phyloP scores from a whole-genome alignment of 2,329 filamentous ascomycete genomes.

The Mycosphaerella sp. region DNA sequence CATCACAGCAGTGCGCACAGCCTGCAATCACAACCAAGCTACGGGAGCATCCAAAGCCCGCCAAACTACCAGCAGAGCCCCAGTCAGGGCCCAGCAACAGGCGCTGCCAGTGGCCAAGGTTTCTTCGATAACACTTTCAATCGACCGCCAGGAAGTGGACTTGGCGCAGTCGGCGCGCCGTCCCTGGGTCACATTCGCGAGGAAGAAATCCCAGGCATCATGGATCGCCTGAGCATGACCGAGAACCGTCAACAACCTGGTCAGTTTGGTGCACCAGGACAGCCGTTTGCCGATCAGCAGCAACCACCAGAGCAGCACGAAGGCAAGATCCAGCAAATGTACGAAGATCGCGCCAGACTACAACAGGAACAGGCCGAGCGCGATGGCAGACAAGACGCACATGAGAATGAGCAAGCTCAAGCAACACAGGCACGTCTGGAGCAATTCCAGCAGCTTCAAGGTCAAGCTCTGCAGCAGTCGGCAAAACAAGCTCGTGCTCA shows the following conservation, averaged over 20 bases:
- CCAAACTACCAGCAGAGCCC: slow-evolving; percentile 54
- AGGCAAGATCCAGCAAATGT: slow-evolving; percentile 54
- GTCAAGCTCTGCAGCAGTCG: slow-evolving; percentile 30
- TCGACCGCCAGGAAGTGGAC: slow-evolving; percentile 34
- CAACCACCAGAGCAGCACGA: slow-evolving; percentile 40
- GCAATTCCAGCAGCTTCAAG: slow-evolving; percentile 74
- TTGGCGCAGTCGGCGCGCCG: slow-evolving; percentile 44
- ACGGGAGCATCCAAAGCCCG: slow-evolving; percentile 89
- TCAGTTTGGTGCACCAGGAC: slow-evolving; percentile 43
- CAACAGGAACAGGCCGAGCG: slow-evolving; percentile 57
- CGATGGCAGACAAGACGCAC: slow-evolving; percentile 41
- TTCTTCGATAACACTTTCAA: slow-evolving; percentile 63
- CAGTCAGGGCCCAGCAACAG: slow-evolving; percentile 42
- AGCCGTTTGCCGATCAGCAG: slow-evolving; percentile 44
- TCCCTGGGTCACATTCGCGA: slow-evolving; percentile 50
- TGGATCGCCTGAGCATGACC: slow-evolving; percentile 59
- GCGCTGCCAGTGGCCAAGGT: slow-evolving; percentile 34
- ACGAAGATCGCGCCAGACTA: slow-evolving; percentile 55
- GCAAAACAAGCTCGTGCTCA: slow-evolving; percentile 19
- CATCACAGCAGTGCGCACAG: slow-evolving; percentile 95
- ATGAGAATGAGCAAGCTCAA: slow-evolving; percentile 42
- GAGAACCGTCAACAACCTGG: slow-evolving; percentile 44
- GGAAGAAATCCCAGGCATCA: slow-evolving; percentile 61
- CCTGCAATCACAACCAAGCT: slow-evolving; percentile 93
- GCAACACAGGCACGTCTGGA: slow-evolving; percentile 60